Evolutionary conservation across 345 rosid species (phyloP).

Genomic region (Euclidium syriacum): DNA sequence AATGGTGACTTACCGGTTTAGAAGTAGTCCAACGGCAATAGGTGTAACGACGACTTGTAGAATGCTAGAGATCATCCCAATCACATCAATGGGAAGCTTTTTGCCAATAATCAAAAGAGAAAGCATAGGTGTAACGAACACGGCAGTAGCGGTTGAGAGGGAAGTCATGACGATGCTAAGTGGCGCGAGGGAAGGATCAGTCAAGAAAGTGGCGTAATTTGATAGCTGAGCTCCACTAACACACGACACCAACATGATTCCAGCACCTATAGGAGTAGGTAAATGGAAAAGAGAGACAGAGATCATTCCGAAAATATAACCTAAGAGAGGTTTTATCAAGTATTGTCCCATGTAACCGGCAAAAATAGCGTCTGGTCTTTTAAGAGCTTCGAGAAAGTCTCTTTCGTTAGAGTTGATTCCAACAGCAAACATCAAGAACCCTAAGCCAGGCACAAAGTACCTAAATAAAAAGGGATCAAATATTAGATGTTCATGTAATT

Average conservation of each 20-base stretch:
- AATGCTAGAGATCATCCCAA: constrained; percentile 90
- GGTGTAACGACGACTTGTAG: constrained; percentile 80
- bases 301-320: constrained; percentile 59
- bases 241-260: constrained; percentile 93
- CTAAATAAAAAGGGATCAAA: too few species aligned
- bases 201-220: constrained; percentile 82
- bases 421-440: constrained; percentile 90
- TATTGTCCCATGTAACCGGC: constrained; percentile 77
- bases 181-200: constrained; percentile 80
- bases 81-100: constrained; percentile 83
- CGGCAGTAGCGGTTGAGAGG: constrained; percentile 82
- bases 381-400: constrained; percentile 76
- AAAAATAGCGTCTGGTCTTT: constrained; percentile 60
- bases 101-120: constrained; percentile 85
- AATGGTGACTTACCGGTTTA: constrained; percentile 52
- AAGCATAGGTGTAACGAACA: constrained; percentile 67
- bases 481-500: too few species aligned
- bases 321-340: constrained; percentile 75
- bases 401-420: constrained; percentile 78
- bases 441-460: constrained; percentile 87
- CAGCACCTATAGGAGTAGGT: constrained; percentile 85
- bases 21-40: constrained; percentile 72
- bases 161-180: constrained; percentile 95
- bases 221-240: constrained; percentile 98
- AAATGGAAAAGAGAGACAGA: constrained; percentile 53